Evolutionary conservation across 257 asterid genomes (phyloP).

Genomic region (Parsonsia alboflavescens): DNA sequence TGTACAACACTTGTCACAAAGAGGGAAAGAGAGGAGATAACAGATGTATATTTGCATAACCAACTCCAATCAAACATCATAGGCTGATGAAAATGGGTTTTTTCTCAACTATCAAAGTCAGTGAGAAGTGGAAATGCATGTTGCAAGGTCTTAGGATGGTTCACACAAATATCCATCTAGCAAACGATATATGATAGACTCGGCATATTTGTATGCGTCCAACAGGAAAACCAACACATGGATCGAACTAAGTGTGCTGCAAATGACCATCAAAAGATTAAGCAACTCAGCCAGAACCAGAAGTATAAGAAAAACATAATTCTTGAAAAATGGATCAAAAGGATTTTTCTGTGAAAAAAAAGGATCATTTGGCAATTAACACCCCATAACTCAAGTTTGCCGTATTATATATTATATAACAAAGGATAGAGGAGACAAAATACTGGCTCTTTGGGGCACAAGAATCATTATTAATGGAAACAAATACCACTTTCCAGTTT

Average conservation of each 20-base stretch:
- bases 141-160: neutral
- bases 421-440: neutral
- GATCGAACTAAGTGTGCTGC: neutral
- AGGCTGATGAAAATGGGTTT: neutral
- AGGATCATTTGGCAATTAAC: too few relatives aligned
- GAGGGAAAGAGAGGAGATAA: neutral
- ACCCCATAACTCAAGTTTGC: neutral
- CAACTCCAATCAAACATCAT: too few relatives aligned
- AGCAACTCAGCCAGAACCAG: neutral
- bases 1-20: neutral
- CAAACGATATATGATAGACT: neutral
- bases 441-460: too few relatives aligned
- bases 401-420: neutral
- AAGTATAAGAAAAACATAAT: neutral
- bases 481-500: too few relatives aligned
- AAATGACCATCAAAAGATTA: neutral
- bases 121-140: too few relatives aligned
- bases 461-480: too few relatives aligned
- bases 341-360: too few relatives aligned
- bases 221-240: neutral
- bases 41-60: neutral
- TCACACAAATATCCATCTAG: neutral
- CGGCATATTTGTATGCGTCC: neutral
- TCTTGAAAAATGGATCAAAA: too few relatives aligned
- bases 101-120: neutral